Conservation (phyloP, 1,284 basidiomycete species). For the Cryptococcus deneoformans region DNA sequence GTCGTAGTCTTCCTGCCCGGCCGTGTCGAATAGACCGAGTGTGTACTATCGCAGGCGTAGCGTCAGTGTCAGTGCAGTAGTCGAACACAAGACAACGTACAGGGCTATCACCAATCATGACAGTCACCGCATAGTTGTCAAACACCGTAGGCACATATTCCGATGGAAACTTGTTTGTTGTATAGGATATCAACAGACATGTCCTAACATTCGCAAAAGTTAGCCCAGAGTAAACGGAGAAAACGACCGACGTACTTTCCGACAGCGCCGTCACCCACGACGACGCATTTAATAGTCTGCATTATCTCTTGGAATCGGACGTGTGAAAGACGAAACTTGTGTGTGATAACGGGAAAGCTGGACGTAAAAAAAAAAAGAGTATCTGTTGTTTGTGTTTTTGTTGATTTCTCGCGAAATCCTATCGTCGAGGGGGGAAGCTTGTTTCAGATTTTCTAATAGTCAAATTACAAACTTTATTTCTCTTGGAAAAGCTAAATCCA, state of each 20-base stretch:
- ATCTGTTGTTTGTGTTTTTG: too few species aligned
- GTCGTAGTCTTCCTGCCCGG: conserved; percentile 59
- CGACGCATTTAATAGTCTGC: conserved; percentile 98
- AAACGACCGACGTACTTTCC: conserved; percentile 66
- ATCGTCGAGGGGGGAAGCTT: too few species aligned
- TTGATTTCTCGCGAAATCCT: too few species aligned
- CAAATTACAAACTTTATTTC: too few species aligned
- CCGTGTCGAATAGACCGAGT: conserved; percentile 96
- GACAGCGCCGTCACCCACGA: conserved; percentile 99
- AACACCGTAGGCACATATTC: conserved; percentile 97
- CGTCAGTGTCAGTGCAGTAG: background rate
- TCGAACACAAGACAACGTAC: background rate
- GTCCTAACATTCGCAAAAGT: conserved; percentile 59
- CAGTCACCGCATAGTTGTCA: conserved; percentile 81
- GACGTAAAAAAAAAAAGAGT: too few species aligned
- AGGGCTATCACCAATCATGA: conserved; percentile 99
- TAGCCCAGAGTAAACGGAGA: background rate
- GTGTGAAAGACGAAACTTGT: too few species aligned
- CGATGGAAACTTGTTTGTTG: conserved; percentile 97
- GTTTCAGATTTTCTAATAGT: too few species aligned
- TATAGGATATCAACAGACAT: conserved; percentile 98
- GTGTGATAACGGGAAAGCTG: too few species aligned
- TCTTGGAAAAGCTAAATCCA: too few species aligned
- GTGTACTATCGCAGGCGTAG: conserved; percentile 64
- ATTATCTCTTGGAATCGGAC: conserved; percentile 50